phyloP scores from a whole-genome alignment of 2,329 filamentous ascomycete genomes.

The Neopestalotiopsis sp. region DNA sequence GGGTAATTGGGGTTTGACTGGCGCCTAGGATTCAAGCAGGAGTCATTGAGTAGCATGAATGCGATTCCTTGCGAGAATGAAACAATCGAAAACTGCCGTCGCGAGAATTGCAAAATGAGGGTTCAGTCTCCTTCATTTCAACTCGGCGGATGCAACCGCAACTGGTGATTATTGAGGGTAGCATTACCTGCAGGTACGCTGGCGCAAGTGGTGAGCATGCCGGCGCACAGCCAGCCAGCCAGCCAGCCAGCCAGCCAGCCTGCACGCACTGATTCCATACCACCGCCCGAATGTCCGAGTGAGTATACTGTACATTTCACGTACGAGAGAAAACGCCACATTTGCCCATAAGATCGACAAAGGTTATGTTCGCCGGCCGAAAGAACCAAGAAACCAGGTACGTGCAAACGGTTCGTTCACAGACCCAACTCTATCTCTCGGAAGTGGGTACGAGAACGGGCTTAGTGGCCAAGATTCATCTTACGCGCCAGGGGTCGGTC shows the following conservation, averaged over 20 bases:
- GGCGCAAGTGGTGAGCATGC: not conserved
- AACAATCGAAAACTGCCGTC: not conserved
- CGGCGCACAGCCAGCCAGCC: not conserved
- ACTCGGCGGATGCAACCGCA: not conserved
- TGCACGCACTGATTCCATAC: not conserved
- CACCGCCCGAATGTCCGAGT: not conserved
- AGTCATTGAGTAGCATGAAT: too few relatives aligned
- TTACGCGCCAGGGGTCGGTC: slow-evolving; percentile 5
- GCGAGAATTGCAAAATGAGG: not conserved
- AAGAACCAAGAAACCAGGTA: not conserved
- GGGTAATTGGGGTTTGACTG: not conserved
- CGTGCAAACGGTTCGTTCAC: not conserved
- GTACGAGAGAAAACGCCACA: not conserved
- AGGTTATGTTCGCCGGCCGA: not conserved
- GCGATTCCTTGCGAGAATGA: too few relatives aligned
- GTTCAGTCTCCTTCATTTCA: not conserved
- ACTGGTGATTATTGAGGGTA: not conserved
- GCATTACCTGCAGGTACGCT: slow-evolving; percentile 11
- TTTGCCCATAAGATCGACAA: not conserved
- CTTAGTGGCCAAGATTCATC: not conserved
- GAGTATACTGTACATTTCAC: not conserved
- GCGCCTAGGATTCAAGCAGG: not conserved
- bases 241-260: not conserved
- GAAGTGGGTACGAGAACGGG: not conserved
- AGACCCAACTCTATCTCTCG: not conserved